phyloP scores from a whole-genome alignment of 371 early-diverging fungal genomes.

The Apophysomyces sp. region DNA sequence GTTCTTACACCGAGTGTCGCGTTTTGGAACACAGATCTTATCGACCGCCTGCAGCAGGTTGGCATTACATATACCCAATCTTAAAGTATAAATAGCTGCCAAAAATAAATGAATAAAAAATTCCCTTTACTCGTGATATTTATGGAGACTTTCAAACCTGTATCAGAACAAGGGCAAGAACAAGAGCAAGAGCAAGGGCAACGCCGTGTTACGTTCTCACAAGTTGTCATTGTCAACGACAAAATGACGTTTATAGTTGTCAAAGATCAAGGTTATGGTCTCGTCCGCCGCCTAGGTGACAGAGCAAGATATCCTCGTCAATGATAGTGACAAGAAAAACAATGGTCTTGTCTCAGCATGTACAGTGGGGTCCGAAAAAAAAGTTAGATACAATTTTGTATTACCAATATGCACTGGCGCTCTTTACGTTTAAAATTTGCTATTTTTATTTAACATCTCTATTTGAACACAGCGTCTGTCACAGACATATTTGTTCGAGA shows the following conservation, averaged over 20 bases:
- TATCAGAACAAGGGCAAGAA: neutral
- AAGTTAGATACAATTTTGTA: no score
- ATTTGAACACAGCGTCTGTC: no score
- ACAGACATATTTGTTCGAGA: no score
- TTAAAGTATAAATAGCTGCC: neutral
- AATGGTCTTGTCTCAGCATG: no score
- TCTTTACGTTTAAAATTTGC: no score
- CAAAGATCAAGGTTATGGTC: constrained; percentile 15
- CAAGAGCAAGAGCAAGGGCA: neutral
- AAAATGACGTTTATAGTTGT: constrained; percentile 26
- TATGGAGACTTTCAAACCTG: neutral
- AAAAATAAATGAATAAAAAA: neutral
- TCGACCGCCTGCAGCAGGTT: constrained; percentile 50
- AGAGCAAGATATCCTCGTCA: no score
- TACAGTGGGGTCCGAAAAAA: no score
- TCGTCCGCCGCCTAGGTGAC: constrained; percentile 18
- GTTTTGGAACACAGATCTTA: constrained; percentile 58
- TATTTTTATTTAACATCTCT: no score
- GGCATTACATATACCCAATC: constrained; percentile 53
- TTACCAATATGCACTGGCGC: no score
- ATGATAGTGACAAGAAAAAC: no score
- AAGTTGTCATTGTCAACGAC: constrained; percentile 30
- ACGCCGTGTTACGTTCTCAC: constrained; percentile 30
- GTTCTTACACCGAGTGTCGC: constrained; percentile 62
- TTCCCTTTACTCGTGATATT: neutral